Evolutionary conservation across 2,329 filamentous ascomycete genomes (phyloP).

Genomic region (Aspergillus japonicus): DNA sequence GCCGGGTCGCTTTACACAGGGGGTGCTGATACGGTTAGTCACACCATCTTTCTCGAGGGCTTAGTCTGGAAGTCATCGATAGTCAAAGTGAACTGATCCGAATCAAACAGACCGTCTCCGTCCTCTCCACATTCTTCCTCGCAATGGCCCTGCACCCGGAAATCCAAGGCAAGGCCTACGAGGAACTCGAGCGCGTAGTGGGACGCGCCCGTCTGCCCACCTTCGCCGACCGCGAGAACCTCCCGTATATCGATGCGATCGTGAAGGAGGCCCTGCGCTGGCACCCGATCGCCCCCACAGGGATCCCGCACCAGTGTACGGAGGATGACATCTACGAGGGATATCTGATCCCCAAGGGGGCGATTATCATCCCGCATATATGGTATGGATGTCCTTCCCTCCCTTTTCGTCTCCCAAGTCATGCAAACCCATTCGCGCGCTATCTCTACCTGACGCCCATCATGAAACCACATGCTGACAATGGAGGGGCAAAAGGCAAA

Average conservation of each 20-base stretch:
- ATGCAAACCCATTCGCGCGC: not conserved
- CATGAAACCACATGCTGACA: no score
- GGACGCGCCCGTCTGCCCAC: conserved; percentile 34
- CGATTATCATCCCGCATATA: conserved; percentile 36
- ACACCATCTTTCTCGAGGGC: not conserved
- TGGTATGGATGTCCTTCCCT: conserved; percentile 36
- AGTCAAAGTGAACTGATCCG: no score
- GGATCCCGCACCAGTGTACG: conserved; percentile 29
- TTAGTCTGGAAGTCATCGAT: no score
- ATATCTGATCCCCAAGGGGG: conserved; percentile 36
- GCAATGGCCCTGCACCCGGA: conserved; percentile 54
- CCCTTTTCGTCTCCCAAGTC: not conserved
- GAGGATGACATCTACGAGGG: conserved; percentile 27
- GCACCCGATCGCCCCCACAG: conserved; percentile 37
- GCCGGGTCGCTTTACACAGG: conserved; percentile 44
- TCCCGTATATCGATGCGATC: conserved; percentile 41
- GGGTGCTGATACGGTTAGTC: conserved; percentile 30
- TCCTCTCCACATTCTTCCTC: conserved; percentile 48
- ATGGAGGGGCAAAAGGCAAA: conserved; percentile 32
- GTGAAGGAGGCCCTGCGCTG: conserved; percentile 42
- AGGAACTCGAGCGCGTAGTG: conserved; percentile 42
- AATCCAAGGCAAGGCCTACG: conserved; percentile 52
- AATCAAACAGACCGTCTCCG: conserved; percentile 41
- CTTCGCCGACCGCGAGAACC: conserved; percentile 36
- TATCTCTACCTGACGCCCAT: not conserved